Conservation (phyloP, 345 rosid species). For the Linum tenue region DNA sequence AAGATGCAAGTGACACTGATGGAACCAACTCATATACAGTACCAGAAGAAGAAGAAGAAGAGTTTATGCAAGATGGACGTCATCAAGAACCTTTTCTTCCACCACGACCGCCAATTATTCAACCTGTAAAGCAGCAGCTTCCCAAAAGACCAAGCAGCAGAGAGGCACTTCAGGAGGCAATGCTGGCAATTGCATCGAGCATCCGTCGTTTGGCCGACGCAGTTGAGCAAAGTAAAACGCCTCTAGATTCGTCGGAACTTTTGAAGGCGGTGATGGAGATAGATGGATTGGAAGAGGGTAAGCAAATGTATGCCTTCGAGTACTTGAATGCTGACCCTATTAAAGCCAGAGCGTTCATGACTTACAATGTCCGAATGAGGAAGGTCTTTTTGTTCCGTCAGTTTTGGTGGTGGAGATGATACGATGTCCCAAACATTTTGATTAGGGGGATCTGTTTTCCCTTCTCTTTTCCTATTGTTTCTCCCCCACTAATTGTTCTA, state of each 20-base stretch:
- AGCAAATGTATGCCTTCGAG: constrained; percentile 82
- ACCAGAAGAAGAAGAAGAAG: constrained; percentile 15
- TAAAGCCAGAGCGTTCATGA: constrained; percentile 83
- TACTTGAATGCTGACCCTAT: constrained; percentile 72
- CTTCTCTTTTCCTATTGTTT: no score
- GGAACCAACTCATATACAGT: constrained; percentile 68
- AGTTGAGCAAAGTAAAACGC: constrained; percentile 44
- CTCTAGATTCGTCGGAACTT: constrained; percentile 46
- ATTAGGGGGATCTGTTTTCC: no score
- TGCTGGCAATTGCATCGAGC: constrained; percentile 66
- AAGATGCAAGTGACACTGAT: constrained; percentile 62
- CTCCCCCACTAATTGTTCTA: no score
- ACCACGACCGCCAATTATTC: constrained; percentile 32
- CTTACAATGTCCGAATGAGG: constrained; percentile 65
- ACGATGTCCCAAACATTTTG: no score
- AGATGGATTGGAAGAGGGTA: no score
- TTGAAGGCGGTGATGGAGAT: constrained; percentile 58
- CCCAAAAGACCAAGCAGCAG: constrained; percentile 44
- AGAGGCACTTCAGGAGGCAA: constrained; percentile 62
- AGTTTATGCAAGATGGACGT: constrained; percentile 41
- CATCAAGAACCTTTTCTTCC: constrained; percentile 20
- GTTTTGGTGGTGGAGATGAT: constrained; percentile 92
- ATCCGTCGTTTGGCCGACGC: constrained; percentile 68
- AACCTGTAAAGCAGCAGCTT: constrained; percentile 42
- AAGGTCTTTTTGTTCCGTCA: constrained; percentile 62